A percentile compares a stretch with the other conserved stretches of the same genome.
phyloP scores from a whole-genome alignment of 1,284 basidiomycete species.

The Bondarzewia mesenterica region DNA sequence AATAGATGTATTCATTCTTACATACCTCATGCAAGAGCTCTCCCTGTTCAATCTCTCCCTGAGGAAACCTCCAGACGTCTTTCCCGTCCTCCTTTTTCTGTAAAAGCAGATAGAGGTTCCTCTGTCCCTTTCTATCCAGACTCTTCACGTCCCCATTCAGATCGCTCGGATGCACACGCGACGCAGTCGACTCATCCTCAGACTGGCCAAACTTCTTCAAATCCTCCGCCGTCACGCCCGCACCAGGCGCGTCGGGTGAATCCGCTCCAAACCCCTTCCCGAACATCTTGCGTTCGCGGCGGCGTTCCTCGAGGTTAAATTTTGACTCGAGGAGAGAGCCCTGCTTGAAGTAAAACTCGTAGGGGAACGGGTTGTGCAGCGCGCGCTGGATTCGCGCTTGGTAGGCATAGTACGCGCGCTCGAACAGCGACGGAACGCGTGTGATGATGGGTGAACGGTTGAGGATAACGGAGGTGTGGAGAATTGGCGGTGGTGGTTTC shows the following conservation, averaged over 20 bases:
- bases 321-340: conserved; percentile 82
- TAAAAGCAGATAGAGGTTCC: conserved; percentile 83
- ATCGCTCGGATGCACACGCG: conserved; percentile 60
- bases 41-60: conserved; percentile 52
- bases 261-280: conserved; percentile 45
- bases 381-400: conserved; percentile 79
- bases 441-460: conserved; percentile 83
- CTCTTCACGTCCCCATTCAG: conserved; percentile 55
- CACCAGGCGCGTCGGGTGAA: conserved; percentile 16
- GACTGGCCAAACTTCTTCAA: conserved; percentile 35
- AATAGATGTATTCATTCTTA: conserved; percentile 1
- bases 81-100: conserved; percentile 42
- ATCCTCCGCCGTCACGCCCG: conserved; percentile 50
- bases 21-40: conserved; percentile 67
- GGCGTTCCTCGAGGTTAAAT: conserved; percentile 69
- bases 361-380: conserved; percentile 82
- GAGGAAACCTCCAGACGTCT: conserved; percentile 75
- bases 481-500: conserved; percentile 16
- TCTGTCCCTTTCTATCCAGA: conserved; percentile 74
- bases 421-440: conserved; percentile 69
- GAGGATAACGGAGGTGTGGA: conserved; percentile 60
- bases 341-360: conserved; percentile 93
- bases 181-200: conserved; percentile 52
- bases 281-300: conserved; percentile 64
- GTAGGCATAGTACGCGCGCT: conserved; percentile 83